Conservation (phyloP, 208 protist genomes). For the Leishmania tarentolae region DNA sequence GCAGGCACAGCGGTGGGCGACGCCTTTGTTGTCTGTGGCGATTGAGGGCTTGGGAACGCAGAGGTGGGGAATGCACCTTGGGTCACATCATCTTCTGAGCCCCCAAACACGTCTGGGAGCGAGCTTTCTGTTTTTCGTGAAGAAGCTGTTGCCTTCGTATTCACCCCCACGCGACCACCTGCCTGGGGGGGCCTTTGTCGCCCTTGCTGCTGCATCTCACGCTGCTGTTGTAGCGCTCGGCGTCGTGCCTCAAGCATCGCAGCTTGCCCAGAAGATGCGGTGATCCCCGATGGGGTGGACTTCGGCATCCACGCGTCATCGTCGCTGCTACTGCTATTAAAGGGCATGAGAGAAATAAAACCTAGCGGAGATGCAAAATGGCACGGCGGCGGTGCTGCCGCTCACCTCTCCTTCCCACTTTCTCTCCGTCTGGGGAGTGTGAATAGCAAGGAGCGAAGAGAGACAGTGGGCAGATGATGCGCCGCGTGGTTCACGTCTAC, state of each 20-base stretch:
- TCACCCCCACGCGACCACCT: constrained; percentile 3
- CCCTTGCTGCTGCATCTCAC: constrained; percentile 40
- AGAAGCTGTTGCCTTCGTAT: not conserved
- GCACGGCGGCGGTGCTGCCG: not conserved
- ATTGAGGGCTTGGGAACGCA: not conserved
- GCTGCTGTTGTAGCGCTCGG: constrained; percentile 51
- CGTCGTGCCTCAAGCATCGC: constrained; percentile 71
- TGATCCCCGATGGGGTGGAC: not conserved
- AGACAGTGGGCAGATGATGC: not conserved
- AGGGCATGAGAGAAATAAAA: constrained; percentile 5
- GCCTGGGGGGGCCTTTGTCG: constrained; percentile 4
- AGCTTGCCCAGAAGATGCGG: constrained; percentile 26
- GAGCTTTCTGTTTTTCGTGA: constrained; percentile 15
- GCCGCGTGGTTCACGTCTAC: not conserved
- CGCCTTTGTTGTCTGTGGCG: not conserved
- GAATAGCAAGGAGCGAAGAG: not conserved
- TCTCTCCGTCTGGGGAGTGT: not conserved
- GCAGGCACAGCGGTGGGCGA: not conserved
- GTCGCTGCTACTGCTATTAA: constrained; percentile 40
- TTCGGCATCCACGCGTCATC: constrained; percentile 39
- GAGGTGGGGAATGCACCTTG: not conserved
- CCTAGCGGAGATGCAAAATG: not conserved
- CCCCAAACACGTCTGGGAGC: constrained; percentile 28
- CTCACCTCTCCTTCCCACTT: not conserved
- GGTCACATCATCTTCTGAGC: constrained; percentile 5